A percentile compares a stretch with the other conserved stretches of the same genome.
Evolutionary conservation across 352 stramenopile species (phyloP).

Genomic region (Phytophthora capsici): DNA sequence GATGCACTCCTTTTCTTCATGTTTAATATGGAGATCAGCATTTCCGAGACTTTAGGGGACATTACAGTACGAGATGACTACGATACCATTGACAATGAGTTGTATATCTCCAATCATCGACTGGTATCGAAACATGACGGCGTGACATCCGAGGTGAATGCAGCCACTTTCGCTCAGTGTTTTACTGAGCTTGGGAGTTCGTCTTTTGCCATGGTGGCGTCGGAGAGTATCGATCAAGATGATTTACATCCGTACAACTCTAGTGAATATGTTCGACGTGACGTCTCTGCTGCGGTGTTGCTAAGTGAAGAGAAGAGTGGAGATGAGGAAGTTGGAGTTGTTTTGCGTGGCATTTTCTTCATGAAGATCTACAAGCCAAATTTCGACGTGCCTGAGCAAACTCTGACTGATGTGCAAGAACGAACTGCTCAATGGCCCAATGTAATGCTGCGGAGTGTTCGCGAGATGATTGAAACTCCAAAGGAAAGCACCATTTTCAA

Average conservation of each 20-base stretch:
- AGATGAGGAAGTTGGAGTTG: slow-evolving; percentile 17
- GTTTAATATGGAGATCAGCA: slow-evolving; percentile 53
- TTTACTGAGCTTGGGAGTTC: slow-evolving; percentile 11
- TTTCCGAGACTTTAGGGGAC: slow-evolving; percentile 45
- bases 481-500: too few relatives aligned
- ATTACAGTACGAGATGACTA: slow-evolving; percentile 48
- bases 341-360: slow-evolving; percentile 15
- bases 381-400: background rate
- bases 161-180: slow-evolving; percentile 10
- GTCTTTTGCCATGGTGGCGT: slow-evolving; percentile 25
- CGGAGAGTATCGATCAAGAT: slow-evolving; percentile 45
- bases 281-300: slow-evolving; percentile 33
- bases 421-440: slow-evolving; percentile 17
- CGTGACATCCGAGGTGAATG: slow-evolving; percentile 2
- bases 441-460: slow-evolving; percentile 16
- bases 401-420: slow-evolving; percentile 6
- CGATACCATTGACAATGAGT: slow-evolving; percentile 21
- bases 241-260: slow-evolving; percentile 45
- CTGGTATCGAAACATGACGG: slow-evolving; percentile 30
- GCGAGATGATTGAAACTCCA: background rate
- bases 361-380: slow-evolving; percentile 23
- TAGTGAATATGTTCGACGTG: slow-evolving; percentile 31
- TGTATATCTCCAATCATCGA: slow-evolving; percentile 38
- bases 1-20: slow-evolving; percentile 44
- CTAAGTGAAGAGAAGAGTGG: slow-evolving; percentile 12